Conservation (phyloP, 129 eudicot species). For the Lactuca saligna region DNA sequence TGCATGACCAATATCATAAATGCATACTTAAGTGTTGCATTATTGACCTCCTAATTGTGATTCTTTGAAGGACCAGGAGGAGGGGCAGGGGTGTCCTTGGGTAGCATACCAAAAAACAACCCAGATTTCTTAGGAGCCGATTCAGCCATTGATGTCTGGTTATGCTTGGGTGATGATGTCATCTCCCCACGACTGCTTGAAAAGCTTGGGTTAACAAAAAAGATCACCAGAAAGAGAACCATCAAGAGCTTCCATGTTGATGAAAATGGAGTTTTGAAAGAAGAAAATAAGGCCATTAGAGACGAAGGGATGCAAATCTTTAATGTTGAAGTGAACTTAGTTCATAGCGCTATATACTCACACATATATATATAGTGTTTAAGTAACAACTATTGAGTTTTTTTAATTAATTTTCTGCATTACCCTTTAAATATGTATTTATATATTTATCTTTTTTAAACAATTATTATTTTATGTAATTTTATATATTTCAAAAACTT, state of each 20-base stretch:
- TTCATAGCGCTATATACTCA: too few relatives aligned
- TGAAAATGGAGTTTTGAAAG: conserved; percentile 18
- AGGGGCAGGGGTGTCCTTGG: conserved; percentile 41
- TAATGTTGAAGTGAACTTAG: conserved; percentile 3
- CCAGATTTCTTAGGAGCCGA: conserved; percentile 4
- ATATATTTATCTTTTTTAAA: too few relatives aligned
- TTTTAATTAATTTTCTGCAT: too few relatives aligned
- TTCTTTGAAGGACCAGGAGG: conserved; percentile 68
- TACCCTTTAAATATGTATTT: too few relatives aligned
- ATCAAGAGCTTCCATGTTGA: conserved; percentile 19
- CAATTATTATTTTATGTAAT: too few relatives aligned
- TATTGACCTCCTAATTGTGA: conserved; percentile 33
- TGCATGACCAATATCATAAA: conserved; percentile 16
- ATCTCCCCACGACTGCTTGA: conserved; percentile 36
- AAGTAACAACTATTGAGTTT: too few relatives aligned
- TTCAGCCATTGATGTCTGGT: conserved; percentile 17
- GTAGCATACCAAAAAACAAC: conserved; percentile 31
- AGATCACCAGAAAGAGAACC: conserved; percentile 20
- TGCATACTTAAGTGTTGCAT: background rate
- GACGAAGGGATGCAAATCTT: background rate
- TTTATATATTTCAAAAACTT: too few relatives aligned
- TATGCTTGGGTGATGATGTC: conserved; percentile 1
- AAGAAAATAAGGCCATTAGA: conserved; percentile 28
- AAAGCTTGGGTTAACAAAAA: conserved; percentile 28
- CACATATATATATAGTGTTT: too few relatives aligned